Base-by-base conservation (phyloP, 768 basidiomycete genomes). In the Dioszegia hungarica region DNA sequence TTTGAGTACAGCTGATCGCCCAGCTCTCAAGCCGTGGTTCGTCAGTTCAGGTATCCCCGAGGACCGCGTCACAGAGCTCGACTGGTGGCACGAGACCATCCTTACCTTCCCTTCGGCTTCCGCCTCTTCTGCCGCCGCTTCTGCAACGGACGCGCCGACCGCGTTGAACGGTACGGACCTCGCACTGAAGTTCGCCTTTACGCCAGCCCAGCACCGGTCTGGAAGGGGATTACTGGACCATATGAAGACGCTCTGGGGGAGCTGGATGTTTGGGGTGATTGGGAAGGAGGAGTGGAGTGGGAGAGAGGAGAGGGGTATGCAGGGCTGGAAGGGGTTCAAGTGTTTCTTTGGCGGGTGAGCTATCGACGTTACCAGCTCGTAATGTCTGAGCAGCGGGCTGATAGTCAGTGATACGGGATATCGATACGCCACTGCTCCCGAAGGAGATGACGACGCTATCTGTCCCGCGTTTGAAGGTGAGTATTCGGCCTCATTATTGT, bases 131-230 rank as follows among this genome's bases (percentile, higher is more conserved):
- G 53, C 36, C 0, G 12, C 20, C 9, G 15, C 45, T 33, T 14
- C 31, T 33, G 14, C 8, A 27, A 34, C 24, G 25, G 55, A 54
- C 19, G 41, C 40, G 15, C 8, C 33, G 6, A 33, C 17, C 38
- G 20, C 37, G 19, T 43, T n/a, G 37, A 33, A 19, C n/a, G 25
- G 27, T 5, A 33, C 40, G 12, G 56, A 60, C 22, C 45, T 75
- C n/a, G 58, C 47, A 1, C 39, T 75, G 24, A 74, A 75, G 52
- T 43, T 75, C 10, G 68, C 68, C 10, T 75, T 68, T 55, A 75
- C 74, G 3, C 74, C 74, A 5, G 70, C 74, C 0, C 74, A 75
- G 56, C 74, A 75, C 64, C 72, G 74, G 12, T 69, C 70, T 1
- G 74, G 74, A 12, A 46, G 74, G 40, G 73, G 74, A 5, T 15